phyloP scores from a whole-genome alignment of 768 basidiomycete genomes.

The Boletus vinaceobasis region DNA sequence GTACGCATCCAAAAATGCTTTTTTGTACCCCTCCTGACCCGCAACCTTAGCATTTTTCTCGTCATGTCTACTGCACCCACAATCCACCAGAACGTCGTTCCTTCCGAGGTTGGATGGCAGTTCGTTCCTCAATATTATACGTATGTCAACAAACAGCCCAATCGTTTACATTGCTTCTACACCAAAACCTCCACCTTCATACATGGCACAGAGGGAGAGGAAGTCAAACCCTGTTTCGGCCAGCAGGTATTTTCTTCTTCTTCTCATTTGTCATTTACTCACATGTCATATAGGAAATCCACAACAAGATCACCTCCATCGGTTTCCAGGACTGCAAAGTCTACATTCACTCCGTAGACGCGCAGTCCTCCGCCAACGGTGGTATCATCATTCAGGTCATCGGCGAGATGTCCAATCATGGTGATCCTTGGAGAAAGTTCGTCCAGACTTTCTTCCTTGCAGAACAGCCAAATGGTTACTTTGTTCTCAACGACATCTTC shows the following conservation, averaged over 20 bases:
- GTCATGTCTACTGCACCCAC: constrained; percentile 43
- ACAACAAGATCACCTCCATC: constrained; percentile 91
- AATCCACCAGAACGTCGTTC: constrained; percentile 65
- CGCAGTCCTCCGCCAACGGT: constrained; percentile 89
- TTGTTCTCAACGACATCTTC: constrained; percentile 99
- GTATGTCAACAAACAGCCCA: constrained; percentile 96
- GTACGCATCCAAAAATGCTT: constrained; percentile 6
- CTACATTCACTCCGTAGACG: constrained; percentile 97
- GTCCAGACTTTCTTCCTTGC: constrained; percentile 99
- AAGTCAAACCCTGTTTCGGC: constrained; percentile 81
- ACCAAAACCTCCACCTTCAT: constrained; percentile 96
- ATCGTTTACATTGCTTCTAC: constrained; percentile 98
- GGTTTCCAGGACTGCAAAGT: constrained; percentile 97
- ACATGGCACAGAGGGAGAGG: constrained; percentile 97
- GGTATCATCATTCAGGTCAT: constrained; percentile 99
- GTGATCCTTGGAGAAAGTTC: constrained; percentile 94
- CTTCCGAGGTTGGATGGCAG: constrained; percentile 98
- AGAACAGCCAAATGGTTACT: constrained; percentile 98
- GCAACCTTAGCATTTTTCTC: constrained; percentile 27
- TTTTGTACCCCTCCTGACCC: background rate
- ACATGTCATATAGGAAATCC: constrained; percentile 71
- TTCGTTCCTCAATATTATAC: constrained; percentile 99
- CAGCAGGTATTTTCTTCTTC: constrained; percentile 67
- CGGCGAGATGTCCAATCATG: constrained; percentile 96
- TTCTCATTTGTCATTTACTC: background rate